Evolutionary conservation across 2,329 filamentous ascomycete species (phyloP).

Genomic region (Cladorrhinum sp.): DNA sequence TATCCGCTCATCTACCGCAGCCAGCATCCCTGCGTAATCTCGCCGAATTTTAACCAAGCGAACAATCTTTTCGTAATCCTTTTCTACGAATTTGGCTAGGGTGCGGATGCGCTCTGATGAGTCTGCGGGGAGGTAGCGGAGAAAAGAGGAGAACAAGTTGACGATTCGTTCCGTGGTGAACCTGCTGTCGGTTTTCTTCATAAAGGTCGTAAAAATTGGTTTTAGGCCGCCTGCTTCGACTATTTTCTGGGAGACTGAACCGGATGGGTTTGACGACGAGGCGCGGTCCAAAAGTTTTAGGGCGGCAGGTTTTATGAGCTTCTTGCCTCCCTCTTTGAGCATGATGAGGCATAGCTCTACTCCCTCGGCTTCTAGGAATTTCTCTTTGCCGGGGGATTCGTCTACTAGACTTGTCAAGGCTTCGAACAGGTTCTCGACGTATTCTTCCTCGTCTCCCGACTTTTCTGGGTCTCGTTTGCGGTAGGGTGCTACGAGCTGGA

Average conservation of each 20-base stretch:
- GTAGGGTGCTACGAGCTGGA: constrained; percentile 82
- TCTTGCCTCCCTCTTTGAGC: constrained; percentile 70
- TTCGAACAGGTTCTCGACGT: constrained; percentile 91
- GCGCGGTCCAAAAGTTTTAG: constrained; percentile 84
- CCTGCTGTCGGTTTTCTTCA: constrained; percentile 73
- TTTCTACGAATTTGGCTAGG: constrained; percentile 93
- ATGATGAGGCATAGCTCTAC: constrained; percentile 90
- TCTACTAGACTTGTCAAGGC: constrained; percentile 77
- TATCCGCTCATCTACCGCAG: constrained; percentile 61
- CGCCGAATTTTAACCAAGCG: constrained; percentile 69
- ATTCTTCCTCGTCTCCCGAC: constrained; percentile 81
- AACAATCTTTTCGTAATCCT: constrained; percentile 80
- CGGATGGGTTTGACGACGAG: constrained; percentile 49
- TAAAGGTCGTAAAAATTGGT: constrained; percentile 80
- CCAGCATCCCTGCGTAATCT: constrained; percentile 65
- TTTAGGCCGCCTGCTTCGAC: constrained; percentile 85
- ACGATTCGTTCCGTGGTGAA: constrained; percentile 75
- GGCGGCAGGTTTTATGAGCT: constrained; percentile 74
- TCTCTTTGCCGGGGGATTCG: constrained; percentile 68
- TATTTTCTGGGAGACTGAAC: constrained; percentile 67
- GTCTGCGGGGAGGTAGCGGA: constrained; percentile 74
- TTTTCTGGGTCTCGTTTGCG: constrained; percentile 81
- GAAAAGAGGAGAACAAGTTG: constrained; percentile 77
- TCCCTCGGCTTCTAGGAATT: constrained; percentile 86
- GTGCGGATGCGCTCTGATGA: constrained; percentile 76